Evolutionary conservation across 2,329 filamentous ascomycete genomes (phyloP).

Genomic region (Eurotiales sp.): DNA sequence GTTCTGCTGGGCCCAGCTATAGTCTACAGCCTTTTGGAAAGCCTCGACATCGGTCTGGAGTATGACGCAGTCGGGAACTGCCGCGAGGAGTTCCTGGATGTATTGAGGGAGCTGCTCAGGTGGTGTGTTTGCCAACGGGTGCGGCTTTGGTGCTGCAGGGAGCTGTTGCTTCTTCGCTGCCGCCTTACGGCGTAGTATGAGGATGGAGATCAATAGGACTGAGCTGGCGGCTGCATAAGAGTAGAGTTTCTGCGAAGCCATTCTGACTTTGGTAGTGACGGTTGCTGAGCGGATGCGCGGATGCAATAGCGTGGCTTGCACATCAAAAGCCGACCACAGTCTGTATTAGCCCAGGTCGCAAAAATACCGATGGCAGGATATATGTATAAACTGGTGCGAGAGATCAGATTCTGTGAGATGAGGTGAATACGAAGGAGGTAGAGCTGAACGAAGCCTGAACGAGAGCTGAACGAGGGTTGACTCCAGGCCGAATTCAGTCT

Average conservation of each 20-base stretch:
- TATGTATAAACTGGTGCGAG: neutral
- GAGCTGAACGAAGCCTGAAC: no score
- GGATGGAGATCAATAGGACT: conserved; percentile 1
- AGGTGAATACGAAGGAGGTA: no score
- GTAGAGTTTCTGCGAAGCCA: conserved; percentile 1
- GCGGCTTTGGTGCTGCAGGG: conserved; percentile 5
- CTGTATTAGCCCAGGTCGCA: neutral
- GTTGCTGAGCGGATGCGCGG: neutral
- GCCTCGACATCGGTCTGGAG: conserved; percentile 5
- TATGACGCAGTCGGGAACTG: conserved; percentile 1
- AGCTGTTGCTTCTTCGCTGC: conserved; percentile 1
- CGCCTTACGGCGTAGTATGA: conserved; percentile 1
- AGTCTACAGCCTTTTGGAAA: conserved; percentile 8
- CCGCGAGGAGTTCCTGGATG: conserved; percentile 7
- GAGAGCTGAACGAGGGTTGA: no score
- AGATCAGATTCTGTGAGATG: conserved; percentile 7
- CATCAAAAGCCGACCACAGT: neutral
- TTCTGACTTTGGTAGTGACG: neutral
- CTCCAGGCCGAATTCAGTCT: no score
- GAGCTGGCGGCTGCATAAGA: conserved; percentile 2
- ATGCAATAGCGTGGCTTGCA: neutral
- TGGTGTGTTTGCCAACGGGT: conserved; percentile 8
- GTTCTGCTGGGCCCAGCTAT: conserved; percentile 13
- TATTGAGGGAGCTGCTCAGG: conserved; percentile 11
- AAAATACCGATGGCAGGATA: neutral